Percentiles rank a stretch among this genome's conserved stretches.
phyloP scores from a whole-genome alignment of 768 basidiomycete genomes.

The Leccinum boreale region DNA sequence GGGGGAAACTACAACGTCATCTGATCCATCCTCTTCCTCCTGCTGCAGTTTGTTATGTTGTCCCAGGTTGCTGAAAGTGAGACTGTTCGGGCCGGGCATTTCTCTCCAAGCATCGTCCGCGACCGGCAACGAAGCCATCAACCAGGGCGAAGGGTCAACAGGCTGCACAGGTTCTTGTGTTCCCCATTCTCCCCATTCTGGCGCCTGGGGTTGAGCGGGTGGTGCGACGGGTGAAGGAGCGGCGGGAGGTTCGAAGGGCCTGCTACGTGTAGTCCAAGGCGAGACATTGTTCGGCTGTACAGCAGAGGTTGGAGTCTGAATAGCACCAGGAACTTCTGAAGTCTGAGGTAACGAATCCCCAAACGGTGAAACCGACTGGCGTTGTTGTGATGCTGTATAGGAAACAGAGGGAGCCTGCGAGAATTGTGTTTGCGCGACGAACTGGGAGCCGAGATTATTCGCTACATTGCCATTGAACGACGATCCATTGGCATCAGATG shows the following conservation, averaged over 20 bases:
- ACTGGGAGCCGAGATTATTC: slow-evolving; percentile 24
- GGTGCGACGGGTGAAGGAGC: slow-evolving; percentile 19
- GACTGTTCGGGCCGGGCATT: slow-evolving; percentile 42
- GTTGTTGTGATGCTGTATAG: slow-evolving; percentile 18
- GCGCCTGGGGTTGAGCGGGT: slow-evolving; percentile 22
- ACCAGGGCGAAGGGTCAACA: slow-evolving; percentile 55
- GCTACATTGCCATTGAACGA: slow-evolving; percentile 14
- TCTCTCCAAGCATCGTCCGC: slow-evolving; percentile 48
- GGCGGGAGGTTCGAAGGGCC: slow-evolving; percentile 19
- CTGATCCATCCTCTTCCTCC: slow-evolving; percentile 28
- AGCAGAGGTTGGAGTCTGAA: slow-evolving; percentile 22
- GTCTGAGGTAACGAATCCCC: slow-evolving; percentile 19
- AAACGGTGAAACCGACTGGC: slow-evolving; percentile 21
- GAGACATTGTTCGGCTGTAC: slow-evolving; percentile 19
- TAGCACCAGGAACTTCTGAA: slow-evolving; percentile 13
- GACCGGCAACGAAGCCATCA: slow-evolving; percentile 43
- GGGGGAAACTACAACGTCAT: slow-evolving; percentile 17
- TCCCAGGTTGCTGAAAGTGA: slow-evolving; percentile 56
- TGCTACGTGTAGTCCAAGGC: slow-evolving; percentile 23
- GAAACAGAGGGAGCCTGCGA: slow-evolving; percentile 22
- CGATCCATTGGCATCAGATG: slow-evolving; percentile 24
- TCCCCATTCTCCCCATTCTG: slow-evolving; percentile 46
- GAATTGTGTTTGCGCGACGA: slow-evolving; percentile 15
- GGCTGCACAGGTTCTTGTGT: slow-evolving; percentile 19
- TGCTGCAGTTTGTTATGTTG: slow-evolving; percentile 57